Evolutionary conservation across 2,329 filamentous ascomycete species (phyloP).

Genomic region (Eurotiales sp.): DNA sequence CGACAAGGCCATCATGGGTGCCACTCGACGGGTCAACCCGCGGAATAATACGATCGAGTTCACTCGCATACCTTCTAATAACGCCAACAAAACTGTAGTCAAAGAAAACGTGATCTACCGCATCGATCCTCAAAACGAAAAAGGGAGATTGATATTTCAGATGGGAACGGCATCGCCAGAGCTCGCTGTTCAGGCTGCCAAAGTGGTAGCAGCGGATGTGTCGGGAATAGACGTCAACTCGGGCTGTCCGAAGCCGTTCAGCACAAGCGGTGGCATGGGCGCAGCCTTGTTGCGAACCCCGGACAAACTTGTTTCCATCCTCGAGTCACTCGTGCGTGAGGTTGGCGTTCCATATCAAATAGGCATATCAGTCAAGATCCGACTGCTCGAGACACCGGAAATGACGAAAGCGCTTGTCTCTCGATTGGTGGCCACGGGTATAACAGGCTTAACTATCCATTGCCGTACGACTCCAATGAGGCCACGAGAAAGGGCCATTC

Average conservation of each 20-base stretch:
- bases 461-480: slow-evolving; percentile 96
- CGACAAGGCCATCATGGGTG: slow-evolving; percentile 86
- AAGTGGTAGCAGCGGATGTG: slow-evolving; percentile 80
- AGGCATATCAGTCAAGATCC: slow-evolving; percentile 95
- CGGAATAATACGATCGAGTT: slow-evolving; percentile 79
- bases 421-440: slow-evolving; percentile 77
- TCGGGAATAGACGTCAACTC: slow-evolving; percentile 95
- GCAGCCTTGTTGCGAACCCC: slow-evolving; percentile 83
- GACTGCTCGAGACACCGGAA: slow-evolving; percentile 72
- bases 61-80: slow-evolving; percentile 70
- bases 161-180: slow-evolving; percentile 83
- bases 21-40: slow-evolving; percentile 71
- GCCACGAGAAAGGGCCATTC: slow-evolving; percentile 79
- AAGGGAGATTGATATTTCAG: slow-evolving; percentile 77
- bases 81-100: slow-evolving; percentile 39
- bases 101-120: slow-evolving; percentile 72
- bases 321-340: slow-evolving; percentile 74
- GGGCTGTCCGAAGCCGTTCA: slow-evolving; percentile 97
- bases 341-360: slow-evolving; percentile 77
- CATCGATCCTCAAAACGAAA: slow-evolving; percentile 73
- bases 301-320: slow-evolving; percentile 76
- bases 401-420: slow-evolving; percentile 75
- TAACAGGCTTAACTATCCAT: slow-evolving; percentile 87
- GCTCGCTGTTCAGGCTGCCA: slow-evolving; percentile 77
- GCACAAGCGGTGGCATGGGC: slow-evolving; percentile 90